Evolutionary conservation across 495 filamentous ascomycete genomes (phyloP).

Genomic region (Terfezia boudieri): DNA sequence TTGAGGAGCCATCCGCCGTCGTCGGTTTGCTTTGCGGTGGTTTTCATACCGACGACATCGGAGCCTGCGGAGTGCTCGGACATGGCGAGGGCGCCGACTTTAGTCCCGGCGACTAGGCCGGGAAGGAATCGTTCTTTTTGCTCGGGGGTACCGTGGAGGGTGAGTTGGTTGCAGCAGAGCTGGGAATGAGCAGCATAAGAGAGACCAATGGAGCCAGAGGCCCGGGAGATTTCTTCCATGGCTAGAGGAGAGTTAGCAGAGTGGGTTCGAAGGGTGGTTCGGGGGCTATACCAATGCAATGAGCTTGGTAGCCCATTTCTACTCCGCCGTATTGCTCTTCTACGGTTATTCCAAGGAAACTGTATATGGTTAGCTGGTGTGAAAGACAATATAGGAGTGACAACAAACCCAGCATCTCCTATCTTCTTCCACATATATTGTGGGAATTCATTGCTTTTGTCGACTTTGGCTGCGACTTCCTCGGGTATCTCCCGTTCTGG

Average conservation of each 20-base stretch:
- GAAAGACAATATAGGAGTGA: slow-evolving; percentile 18
- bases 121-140: slow-evolving; percentile 71
- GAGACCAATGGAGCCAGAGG: slow-evolving; percentile 63
- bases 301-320: slow-evolving; percentile 88
- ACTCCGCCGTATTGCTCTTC: slow-evolving; percentile 85
- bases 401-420: slow-evolving; percentile 41
- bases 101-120: slow-evolving; percentile 55
- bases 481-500: slow-evolving; percentile 53
- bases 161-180: slow-evolving; percentile 89
- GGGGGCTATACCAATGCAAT: slow-evolving; percentile 38
- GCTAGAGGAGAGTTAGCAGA: slow-evolving; percentile 17
- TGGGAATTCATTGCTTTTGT: slow-evolving; percentile 74
- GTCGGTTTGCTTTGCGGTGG: slow-evolving; percentile 51
- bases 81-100: slow-evolving; percentile 85
- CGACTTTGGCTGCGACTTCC: slow-evolving; percentile 58
- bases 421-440: slow-evolving; percentile 82
- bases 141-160: slow-evolving; percentile 56
- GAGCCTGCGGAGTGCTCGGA: slow-evolving; percentile 75
- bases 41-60: slow-evolving; percentile 93
- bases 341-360: slow-evolving; percentile 79
- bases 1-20: slow-evolving; percentile 60
- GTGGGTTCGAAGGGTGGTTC: background rate
- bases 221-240: slow-evolving; percentile 61
- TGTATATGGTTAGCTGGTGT: slow-evolving; percentile 5
- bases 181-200: slow-evolving; percentile 93